A percentile compares a stretch with the other conserved stretches of the same genome.
Evolutionary conservation across 2,329 filamentous ascomycete genomes (phyloP).

Genomic region (Penicillium sp.): DNA sequence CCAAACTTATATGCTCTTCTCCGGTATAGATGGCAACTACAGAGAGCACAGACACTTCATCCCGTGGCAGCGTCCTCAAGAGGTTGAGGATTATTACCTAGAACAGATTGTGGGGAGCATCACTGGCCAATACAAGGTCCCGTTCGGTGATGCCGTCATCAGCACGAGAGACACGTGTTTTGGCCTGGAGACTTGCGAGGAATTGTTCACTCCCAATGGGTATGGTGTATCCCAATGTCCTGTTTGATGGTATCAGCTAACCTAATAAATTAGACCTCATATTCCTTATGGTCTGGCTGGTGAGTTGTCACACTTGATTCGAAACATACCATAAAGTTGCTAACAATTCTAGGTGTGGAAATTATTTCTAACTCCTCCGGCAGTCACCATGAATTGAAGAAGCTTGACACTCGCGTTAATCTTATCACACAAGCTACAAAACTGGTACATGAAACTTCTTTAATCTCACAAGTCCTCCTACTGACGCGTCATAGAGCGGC

Average conservation of each 20-base stretch:
- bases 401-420: slow-evolving; percentile 63
- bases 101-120: slow-evolving; percentile 60
- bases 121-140: slow-evolving; percentile 56
- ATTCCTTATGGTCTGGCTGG: slow-evolving; percentile 57
- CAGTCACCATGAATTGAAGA: slow-evolving; percentile 66
- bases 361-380: slow-evolving; percentile 70
- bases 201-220: slow-evolving; percentile 60
- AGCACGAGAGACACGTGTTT: slow-evolving; percentile 62
- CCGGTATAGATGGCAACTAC: slow-evolving; percentile 58
- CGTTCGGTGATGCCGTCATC: slow-evolving; percentile 69
- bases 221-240: slow-evolving; percentile 6
- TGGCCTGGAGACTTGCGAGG: slow-evolving; percentile 67
- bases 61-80: slow-evolving; percentile 59
- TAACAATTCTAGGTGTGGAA: slow-evolving; percentile 59
- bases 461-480: neutral
- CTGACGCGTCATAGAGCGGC: slow-evolving; percentile 36
- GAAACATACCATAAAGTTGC: neutral
- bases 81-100: slow-evolving; percentile 64
- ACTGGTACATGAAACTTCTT: slow-evolving; percentile 15
- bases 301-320: slow-evolving; percentile 3
- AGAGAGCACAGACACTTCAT: slow-evolving; percentile 63
- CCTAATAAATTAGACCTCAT: slow-evolving; percentile 46
- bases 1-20: slow-evolving; percentile 2
- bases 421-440: slow-evolving; percentile 66
- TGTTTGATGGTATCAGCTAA: neutral